Evolutionary conservation across 148 eudicot species (phyloP).

Genomic region (Pharnaceum exiguum): DNA sequence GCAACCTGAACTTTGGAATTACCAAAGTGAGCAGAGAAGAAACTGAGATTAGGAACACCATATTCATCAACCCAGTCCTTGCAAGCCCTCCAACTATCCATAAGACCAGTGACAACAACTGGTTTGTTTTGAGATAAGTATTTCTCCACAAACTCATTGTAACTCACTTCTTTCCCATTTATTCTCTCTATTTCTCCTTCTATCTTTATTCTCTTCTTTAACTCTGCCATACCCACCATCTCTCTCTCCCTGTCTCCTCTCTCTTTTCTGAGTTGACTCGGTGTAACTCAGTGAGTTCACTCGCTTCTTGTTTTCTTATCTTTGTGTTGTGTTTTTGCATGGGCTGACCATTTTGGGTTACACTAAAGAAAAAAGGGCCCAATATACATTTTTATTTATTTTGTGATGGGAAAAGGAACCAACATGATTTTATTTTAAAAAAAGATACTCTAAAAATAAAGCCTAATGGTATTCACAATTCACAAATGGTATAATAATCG

Average conservation of each 20-base stretch:
- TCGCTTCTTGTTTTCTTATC: too few relatives aligned
- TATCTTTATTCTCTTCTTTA: conserved; percentile 47
- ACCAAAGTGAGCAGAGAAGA: conserved; percentile 59
- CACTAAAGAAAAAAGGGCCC: too few relatives aligned
- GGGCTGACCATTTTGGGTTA: too few relatives aligned
- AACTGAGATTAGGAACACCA: conserved; percentile 56
- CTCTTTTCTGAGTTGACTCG: conserved; percentile 5
- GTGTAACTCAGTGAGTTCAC: conserved; percentile 14
- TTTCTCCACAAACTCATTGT: conserved; percentile 53
- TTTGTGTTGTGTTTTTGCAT: too few relatives aligned
- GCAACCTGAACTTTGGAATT: conserved; percentile 65
- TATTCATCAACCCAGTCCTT: conserved; percentile 54
- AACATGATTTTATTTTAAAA: too few relatives aligned
- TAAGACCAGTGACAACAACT: conserved; percentile 69
- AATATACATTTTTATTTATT: too few relatives aligned
- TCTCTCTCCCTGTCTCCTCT: too few relatives aligned
- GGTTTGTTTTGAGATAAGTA: conserved; percentile 67
- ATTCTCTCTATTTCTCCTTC: conserved; percentile 71
- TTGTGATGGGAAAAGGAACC: too few relatives aligned
- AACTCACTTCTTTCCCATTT: conserved; percentile 66
- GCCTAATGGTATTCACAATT: too few relatives aligned
- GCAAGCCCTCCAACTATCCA: conserved; percentile 77
- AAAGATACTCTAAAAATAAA: too few relatives aligned
- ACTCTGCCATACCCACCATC: conserved; percentile 24
- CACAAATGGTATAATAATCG: too few relatives aligned